phyloP scores from a whole-genome alignment of 306 rosid species.

The Heteromeles arbutifolia region DNA sequence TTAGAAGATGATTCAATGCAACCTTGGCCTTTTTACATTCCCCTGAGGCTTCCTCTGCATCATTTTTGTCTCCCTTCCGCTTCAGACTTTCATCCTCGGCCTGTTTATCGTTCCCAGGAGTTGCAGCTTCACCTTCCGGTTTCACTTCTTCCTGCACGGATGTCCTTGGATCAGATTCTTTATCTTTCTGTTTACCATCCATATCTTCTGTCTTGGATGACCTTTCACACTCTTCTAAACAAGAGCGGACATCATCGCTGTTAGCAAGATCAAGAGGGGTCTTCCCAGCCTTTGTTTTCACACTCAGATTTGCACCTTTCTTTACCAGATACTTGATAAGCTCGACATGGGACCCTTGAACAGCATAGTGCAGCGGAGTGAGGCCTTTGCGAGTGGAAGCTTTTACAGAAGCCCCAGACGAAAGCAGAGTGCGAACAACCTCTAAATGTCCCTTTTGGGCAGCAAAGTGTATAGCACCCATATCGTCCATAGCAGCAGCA shows the following conservation, averaged over 20 bases:
- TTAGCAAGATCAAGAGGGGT: constrained; percentile 68
- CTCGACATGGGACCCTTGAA: constrained; percentile 70
- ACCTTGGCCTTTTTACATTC: constrained; percentile 54
- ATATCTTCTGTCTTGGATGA: constrained; percentile 37
- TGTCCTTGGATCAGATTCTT: constrained; percentile 39
- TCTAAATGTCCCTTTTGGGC: constrained; percentile 88
- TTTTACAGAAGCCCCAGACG: constrained; percentile 62
- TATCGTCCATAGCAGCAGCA: constrained; percentile 95
- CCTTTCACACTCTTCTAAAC: constrained; percentile 49
- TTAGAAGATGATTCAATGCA: constrained; percentile 57
- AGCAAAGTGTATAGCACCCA: constrained; percentile 93
- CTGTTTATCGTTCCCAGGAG: constrained; percentile 30
- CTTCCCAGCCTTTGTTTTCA: constrained; percentile 73
- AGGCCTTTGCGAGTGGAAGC: constrained; percentile 77
- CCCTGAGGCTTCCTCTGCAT: constrained; percentile 28
- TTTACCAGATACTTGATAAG: constrained; percentile 75
- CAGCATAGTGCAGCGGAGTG: constrained; percentile 77
- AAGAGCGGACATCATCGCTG: constrained; percentile 54
- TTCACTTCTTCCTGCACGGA: constrained; percentile 32
- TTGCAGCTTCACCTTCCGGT: constrained; percentile 24
- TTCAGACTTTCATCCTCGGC: constrained; percentile 31
- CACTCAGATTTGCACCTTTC: constrained; percentile 64
- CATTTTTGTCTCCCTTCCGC: constrained; percentile 55
- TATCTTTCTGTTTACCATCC: constrained; percentile 27
- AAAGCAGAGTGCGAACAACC: constrained; percentile 47